Evolutionary conservation across 2,329 filamentous ascomycete species (phyloP).

Genomic region (Cytospora chrysosperma): DNA sequence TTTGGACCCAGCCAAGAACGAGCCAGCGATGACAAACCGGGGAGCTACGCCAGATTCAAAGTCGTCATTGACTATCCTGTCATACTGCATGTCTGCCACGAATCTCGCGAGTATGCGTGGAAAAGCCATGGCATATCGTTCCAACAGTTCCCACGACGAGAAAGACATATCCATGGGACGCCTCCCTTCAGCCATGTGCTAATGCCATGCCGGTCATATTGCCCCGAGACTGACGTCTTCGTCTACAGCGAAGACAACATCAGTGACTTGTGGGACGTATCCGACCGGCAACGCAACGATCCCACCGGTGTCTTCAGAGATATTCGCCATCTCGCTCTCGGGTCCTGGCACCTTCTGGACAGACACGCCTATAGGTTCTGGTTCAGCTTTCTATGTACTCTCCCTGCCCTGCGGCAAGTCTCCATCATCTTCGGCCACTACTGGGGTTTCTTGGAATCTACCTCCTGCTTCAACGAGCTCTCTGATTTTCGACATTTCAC

Average conservation of each 20-base stretch:
- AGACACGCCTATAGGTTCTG: constrained; percentile 3
- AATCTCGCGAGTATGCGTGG: constrained; percentile 1
- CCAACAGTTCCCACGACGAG: not conserved
- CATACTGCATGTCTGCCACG: constrained; percentile 9
- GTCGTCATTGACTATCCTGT: constrained; percentile 8
- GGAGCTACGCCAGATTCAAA: not conserved
- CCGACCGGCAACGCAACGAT: constrained; percentile 3
- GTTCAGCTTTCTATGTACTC: constrained; percentile 1
- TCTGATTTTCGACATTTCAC: constrained; percentile 2
- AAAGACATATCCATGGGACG: not conserved
- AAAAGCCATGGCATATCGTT: constrained; percentile 2
- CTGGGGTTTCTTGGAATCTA: constrained; percentile 1
- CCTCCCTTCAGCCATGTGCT: not conserved
- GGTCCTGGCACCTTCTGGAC: constrained; percentile 10
- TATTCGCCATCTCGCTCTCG: constrained; percentile 7
- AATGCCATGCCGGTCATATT: constrained; percentile 11
- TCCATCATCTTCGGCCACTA: constrained; percentile 7
- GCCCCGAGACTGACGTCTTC: constrained; percentile 13
- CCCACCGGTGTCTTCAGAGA: not conserved
- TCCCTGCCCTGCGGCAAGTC: constrained; percentile 1
- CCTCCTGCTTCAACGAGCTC: not conserved
- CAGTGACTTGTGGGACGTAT: not conserved
- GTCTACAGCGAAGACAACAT: constrained; percentile 1
- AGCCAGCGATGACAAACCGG: not conserved
- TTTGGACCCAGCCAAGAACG: not conserved